Conservation (phyloP, 495 filamentous ascomycete genomes). For the Neurospora sublineolata region DNA sequence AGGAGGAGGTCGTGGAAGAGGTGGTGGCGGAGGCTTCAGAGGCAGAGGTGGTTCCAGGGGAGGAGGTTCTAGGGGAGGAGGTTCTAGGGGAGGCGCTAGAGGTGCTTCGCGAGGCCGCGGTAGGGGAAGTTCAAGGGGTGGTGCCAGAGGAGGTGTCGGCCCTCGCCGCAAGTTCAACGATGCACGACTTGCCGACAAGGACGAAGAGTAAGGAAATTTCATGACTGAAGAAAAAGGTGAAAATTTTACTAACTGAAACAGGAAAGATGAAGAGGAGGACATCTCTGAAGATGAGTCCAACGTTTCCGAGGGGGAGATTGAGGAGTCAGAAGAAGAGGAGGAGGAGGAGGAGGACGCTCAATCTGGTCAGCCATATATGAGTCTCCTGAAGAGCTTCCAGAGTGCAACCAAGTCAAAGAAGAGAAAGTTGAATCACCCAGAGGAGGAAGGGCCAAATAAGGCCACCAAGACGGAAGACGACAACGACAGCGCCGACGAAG, state of each 20-base stretch:
- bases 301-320: conserved; percentile 29
- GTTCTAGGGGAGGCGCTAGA: conserved; percentile 13
- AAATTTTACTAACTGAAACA: conserved; percentile 2
- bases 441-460: conserved; percentile 2
- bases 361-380: conserved; percentile 45
- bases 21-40: conserved; percentile 14
- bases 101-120: conserved; percentile 15
- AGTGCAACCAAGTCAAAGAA: conserved; percentile 51
- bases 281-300: conserved; percentile 23
- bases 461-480: conserved; percentile 5
- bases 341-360: conserved; percentile 27
- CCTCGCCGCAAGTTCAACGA: conserved; percentile 25
- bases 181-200: conserved; percentile 22
- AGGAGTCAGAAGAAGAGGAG: conserved; percentile 25
- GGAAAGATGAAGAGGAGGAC: conserved; percentile 8
- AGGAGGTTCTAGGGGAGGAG: conserved; percentile 13
- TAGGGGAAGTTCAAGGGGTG: conserved; percentile 10
- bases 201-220: conserved; percentile 21
- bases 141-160: conserved; percentile 24
- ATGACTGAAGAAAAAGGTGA: neutral
- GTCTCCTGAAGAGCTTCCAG: conserved; percentile 54
- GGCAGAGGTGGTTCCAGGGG: conserved; percentile 10
- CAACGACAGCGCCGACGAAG: conserved; percentile 4
- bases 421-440: conserved; percentile 47
- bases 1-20: conserved; percentile 7